Conservation (phyloP, 2,329 filamentous ascomycete genomes). For the Rhinocladiella mackenziei region DNA sequence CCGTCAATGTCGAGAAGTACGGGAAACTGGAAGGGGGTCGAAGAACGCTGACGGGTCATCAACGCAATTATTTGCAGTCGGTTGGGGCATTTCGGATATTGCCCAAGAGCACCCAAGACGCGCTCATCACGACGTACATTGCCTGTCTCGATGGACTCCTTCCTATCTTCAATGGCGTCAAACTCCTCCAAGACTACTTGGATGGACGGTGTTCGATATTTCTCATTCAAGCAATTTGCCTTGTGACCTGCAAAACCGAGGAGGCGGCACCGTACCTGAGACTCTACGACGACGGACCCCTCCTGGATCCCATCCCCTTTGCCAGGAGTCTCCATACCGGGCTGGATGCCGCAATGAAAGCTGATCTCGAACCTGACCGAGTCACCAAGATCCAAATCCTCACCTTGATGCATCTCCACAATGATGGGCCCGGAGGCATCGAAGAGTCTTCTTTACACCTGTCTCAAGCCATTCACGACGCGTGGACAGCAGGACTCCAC, state of each 20-base stretch:
- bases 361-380: constrained; percentile 37
- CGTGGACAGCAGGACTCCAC: constrained; percentile 40
- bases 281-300: constrained; percentile 32
- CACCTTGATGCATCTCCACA: constrained; percentile 41
- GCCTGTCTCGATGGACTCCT: constrained; percentile 38
- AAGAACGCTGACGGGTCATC: constrained; percentile 28
- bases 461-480: constrained; percentile 41
- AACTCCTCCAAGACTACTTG: constrained; percentile 29
- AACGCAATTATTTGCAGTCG: constrained; percentile 29
- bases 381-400: constrained; percentile 38
- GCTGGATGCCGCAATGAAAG: constrained; percentile 38
- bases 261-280: constrained; percentile 34
- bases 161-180: constrained; percentile 36
- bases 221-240: constrained; percentile 40
- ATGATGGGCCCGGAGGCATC: constrained; percentile 40
- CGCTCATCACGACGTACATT: constrained; percentile 37
- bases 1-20: constrained; percentile 29
- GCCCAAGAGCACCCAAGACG: constrained; percentile 34
- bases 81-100: constrained; percentile 31
- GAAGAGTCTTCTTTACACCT: constrained; percentile 41
- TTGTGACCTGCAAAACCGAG: constrained; percentile 39
- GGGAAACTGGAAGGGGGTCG: constrained; percentile 27
- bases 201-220: constrained; percentile 34
- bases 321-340: constrained; percentile 39
- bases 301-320: constrained; percentile 37